Evolutionary conservation across 2,329 filamentous ascomycete species (phyloP).

Genomic region (Lasiodiplodia sp.): DNA sequence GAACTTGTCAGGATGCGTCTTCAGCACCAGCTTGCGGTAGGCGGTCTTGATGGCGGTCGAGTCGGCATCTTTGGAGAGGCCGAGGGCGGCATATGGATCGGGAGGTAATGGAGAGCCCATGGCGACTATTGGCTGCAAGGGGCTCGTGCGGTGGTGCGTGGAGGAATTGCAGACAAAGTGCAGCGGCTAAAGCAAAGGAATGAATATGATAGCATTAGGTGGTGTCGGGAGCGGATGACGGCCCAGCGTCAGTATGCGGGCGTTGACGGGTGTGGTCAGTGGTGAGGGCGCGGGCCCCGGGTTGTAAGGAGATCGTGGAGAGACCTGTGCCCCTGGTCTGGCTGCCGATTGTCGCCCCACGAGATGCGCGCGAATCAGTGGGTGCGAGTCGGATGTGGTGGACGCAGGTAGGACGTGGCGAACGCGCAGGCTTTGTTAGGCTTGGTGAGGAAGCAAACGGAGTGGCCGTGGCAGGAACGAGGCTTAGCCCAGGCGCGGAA

Average conservation of each 20-base stretch:
- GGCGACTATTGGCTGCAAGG: conserved; percentile 20
- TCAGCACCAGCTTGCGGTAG: conserved; percentile 85
- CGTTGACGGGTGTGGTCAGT: conserved; percentile 6
- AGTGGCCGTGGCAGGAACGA: conserved; percentile 13
- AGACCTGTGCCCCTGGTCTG: conserved; percentile 17
- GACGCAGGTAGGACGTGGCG: conserved; percentile 12
- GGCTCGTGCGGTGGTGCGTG: conserved; percentile 28
- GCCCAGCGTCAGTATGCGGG: conserved; percentile 18
- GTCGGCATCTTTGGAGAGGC: conserved; percentile 75
- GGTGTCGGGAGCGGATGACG: conserved; percentile 3
- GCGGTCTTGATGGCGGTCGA: conserved; percentile 76
- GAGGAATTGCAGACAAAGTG: conserved; percentile 26
- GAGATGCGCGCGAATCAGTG: conserved; percentile 23
- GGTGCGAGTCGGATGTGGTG: conserved; percentile 1
- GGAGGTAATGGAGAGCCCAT: conserved; percentile 58
- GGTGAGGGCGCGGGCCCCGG: conserved; percentile 10
- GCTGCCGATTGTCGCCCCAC: conserved; percentile 24
- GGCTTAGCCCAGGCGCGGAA: conserved; percentile 15
- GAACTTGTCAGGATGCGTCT: conserved; percentile 91
- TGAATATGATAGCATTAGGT: conserved; percentile 14
- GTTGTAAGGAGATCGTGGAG: conserved; percentile 25
- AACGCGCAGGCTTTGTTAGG: not conserved
- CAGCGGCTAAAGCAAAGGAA: conserved; percentile 29
- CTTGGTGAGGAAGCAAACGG: not conserved
- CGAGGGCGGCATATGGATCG: conserved; percentile 82